A percentile compares a stretch with the other conserved stretches of the same genome.
Conservation (phyloP, 208 protist genomes). For the Leishmania aethiopica region DNA sequence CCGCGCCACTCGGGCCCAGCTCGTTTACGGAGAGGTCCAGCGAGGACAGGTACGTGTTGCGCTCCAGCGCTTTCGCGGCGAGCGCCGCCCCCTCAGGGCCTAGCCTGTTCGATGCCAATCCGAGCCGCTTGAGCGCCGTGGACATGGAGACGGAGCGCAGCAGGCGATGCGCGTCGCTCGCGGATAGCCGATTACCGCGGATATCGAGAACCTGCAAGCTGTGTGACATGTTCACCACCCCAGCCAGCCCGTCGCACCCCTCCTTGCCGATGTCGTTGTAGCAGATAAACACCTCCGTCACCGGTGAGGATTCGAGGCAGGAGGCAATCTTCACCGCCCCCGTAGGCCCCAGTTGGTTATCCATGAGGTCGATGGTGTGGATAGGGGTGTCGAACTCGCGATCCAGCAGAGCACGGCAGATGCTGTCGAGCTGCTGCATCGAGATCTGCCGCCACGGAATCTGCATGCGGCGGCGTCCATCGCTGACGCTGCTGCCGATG, state of each 20-base stretch:
- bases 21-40: slow-evolving; percentile 91
- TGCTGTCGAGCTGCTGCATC: slow-evolving; percentile 51
- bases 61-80: slow-evolving; percentile 66
- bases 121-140: slow-evolving; percentile 61
- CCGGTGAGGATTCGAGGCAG: slow-evolving; percentile 62
- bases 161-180: slow-evolving; percentile 67
- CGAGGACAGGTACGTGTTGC: slow-evolving; percentile 81
- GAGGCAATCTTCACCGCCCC: slow-evolving; percentile 60
- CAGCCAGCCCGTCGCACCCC: slow-evolving; percentile 86
- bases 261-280: slow-evolving; percentile 92
- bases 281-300: slow-evolving; percentile 73
- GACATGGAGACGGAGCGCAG: slow-evolving; percentile 77
- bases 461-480: slow-evolving; percentile 43
- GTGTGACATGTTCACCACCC: slow-evolving; percentile 70
- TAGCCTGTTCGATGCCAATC: slow-evolving; percentile 77
- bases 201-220: slow-evolving; percentile 78
- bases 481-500: slow-evolving; percentile 3
- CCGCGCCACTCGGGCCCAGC: slow-evolving; percentile 68
- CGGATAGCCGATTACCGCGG: slow-evolving; percentile 77
- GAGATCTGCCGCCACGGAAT: slow-evolving; percentile 68
- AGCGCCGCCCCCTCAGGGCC: slow-evolving; percentile 77
- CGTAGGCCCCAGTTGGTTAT: slow-evolving; percentile 84
- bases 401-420: slow-evolving; percentile 60
- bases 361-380: slow-evolving; percentile 67
- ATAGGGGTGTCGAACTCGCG: slow-evolving; percentile 58